These are phyloP conservation scores for Chaetomium globosum DNA, from an alignment of 2,329 filamentous ascomycete species.

Conservation along the genomic window DNA sequence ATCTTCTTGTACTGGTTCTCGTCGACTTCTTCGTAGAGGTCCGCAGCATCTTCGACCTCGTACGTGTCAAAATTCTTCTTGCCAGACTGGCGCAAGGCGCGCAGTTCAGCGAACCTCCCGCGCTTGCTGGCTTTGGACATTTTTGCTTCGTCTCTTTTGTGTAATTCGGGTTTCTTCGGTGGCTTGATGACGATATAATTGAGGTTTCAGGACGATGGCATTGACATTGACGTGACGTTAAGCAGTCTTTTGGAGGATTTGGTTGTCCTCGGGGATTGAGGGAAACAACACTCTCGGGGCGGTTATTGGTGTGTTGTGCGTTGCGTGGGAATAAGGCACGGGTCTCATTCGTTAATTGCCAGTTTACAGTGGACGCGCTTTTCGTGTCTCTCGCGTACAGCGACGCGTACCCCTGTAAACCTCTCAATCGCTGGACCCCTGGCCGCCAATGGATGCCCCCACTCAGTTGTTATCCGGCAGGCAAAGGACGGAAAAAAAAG, in stretches of 20 bases:
- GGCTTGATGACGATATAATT: neutral
- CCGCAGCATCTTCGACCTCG: conserved; percentile 78
- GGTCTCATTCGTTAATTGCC: conserved; percentile 23
- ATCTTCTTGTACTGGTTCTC: conserved; percentile 98
- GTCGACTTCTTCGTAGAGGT: conserved; percentile 93
- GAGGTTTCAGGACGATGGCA: neutral
- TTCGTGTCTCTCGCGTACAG: conserved; percentile 25
- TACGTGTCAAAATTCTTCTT: conserved; percentile 90
- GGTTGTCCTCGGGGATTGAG: neutral
- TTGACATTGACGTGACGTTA: neutral
- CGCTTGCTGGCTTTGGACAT: conserved; percentile 52
- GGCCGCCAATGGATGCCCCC: neutral
- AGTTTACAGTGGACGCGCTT: conserved; percentile 23
- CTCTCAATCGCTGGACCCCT: neutral
- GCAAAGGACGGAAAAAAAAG: conserved; percentile 20
- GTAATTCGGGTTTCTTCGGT: neutral
- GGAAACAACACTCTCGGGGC: neutral
- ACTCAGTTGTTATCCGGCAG: conserved; percentile 14
- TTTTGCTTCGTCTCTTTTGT: conserved; percentile 20
- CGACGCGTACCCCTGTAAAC: conserved; percentile 22
- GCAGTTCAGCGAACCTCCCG: conserved; percentile 73
- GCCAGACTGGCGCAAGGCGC: conserved; percentile 80
- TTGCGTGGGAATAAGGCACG: conserved; percentile 7
- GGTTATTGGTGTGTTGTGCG: neutral
- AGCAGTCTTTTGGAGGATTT: neutral